Evolutionary conservation across 345 rosid genomes (phyloP), one percentile per base, ranked within the genome.

Genomic region (Eucalyptus pumila): DNA sequence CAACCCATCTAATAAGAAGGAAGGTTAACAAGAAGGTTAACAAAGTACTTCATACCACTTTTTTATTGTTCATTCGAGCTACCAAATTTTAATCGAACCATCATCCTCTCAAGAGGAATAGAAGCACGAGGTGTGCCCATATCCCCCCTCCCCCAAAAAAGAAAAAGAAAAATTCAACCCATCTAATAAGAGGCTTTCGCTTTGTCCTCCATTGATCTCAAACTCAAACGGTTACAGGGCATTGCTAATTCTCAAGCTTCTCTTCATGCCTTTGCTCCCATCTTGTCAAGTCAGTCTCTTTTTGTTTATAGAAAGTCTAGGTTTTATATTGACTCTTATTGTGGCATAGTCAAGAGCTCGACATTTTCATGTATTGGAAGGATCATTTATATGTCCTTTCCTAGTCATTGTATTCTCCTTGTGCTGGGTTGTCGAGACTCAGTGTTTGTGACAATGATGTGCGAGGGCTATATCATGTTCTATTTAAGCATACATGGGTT

Each of bases 401-500:
- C 34, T 62, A 62, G 16, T 62, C 34, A 30, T 14, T 30, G 69
- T 62, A 7, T 13, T 62, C 69, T 62, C 34, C 34, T 30, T 30
- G 17, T 14, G 34, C 14, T 14, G 4, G 69, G 34, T 62, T 27
- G 32, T 7, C 8, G 16, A 56, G 34, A 12, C 69, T 62, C 0
- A 0, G 9, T 62, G 69, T 62, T 13, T 27, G 69, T 30, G 69
- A 30, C 1, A 2, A 5, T 14, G 67, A 62, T 62, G 34, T 14
- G 34, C 9, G 9, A 62, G 69, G 34, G 69, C 34, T 30, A 12
- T 26, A 24, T 60, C 3, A 4, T 26, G 1, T 26, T 60, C 67
- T 60, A 11, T 27, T 27, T 60, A 11, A 11, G 16, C 0, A 0
- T 30, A 62, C 34, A 30, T 13, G 11, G 69, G 16, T 13, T 60